Percentiles rank a stretch among this genome's conserved stretches.
Evolutionary conservation across 306 rosid species (phyloP).

Genomic region (Rosa lucieae): DNA sequence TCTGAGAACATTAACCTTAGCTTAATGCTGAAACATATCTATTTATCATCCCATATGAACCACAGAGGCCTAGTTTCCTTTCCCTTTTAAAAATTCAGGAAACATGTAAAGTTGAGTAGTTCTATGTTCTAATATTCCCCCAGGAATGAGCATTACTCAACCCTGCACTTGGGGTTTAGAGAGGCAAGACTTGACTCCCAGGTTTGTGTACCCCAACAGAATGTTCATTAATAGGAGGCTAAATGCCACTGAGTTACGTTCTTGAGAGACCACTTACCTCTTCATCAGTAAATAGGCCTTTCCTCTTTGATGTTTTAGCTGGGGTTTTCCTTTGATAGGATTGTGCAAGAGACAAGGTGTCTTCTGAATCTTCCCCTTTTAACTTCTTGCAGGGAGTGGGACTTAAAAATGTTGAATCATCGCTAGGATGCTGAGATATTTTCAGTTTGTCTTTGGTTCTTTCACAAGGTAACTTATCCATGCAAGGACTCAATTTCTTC

Average conservation of each 20-base stretch:
- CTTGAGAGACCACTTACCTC: slow-evolving; percentile 5
- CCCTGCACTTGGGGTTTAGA: not conserved
- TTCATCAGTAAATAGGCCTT: not conserved
- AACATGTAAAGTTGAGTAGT: not conserved
- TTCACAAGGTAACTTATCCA: not conserved
- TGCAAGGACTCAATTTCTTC: not conserved
- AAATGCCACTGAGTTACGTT: not conserved
- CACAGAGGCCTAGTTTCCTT: not conserved
- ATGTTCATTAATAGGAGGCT: slow-evolving; percentile 4
- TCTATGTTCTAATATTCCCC: not conserved
- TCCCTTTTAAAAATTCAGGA: not conserved
- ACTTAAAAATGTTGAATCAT: not conserved
- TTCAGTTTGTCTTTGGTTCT: not conserved
- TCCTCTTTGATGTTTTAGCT: not conserved
- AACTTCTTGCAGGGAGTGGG: not conserved
- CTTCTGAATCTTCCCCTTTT: not conserved
- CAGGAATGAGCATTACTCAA: not conserved
- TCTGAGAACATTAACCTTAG: not conserved
- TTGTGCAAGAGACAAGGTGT: not conserved
- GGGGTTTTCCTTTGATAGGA: not conserved
- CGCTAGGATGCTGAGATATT: not conserved
- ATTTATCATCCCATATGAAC: not conserved
- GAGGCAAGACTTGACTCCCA: not conserved
- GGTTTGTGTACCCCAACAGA: not conserved
- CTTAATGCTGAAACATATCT: not conserved